Conservation (phyloP, 1,284 basidiomycete genomes). For the Trametes pubescens region DNA sequence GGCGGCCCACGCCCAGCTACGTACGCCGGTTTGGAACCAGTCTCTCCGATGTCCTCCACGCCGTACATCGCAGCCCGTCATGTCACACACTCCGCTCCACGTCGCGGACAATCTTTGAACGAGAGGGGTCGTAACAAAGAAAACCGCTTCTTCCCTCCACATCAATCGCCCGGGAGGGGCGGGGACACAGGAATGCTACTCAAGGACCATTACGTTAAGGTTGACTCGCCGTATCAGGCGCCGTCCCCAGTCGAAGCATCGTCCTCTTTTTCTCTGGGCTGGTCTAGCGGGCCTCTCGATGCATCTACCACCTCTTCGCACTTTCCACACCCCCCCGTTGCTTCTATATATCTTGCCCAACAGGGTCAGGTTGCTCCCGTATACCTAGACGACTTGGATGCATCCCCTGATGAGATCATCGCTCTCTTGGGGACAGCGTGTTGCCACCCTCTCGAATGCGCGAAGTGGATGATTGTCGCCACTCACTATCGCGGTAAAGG, state of each 20-base stretch:
- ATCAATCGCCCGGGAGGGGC: background rate
- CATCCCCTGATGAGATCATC: conserved; percentile 54
- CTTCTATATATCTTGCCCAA: background rate
- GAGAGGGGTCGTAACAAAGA: conserved; percentile 1
- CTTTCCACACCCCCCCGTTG: background rate
- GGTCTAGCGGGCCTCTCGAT: background rate
- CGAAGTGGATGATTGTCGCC: conserved; percentile 62
- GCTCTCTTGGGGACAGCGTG: conserved; percentile 51
- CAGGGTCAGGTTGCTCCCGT: conserved; percentile 40
- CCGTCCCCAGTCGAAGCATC: background rate
- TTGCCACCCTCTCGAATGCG: conserved; percentile 48
- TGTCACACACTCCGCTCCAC: background rate
- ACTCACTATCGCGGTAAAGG: conserved; percentile 59
- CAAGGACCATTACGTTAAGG: too few relatives aligned
- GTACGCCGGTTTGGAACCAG: conserved; percentile 18
- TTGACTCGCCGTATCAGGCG: too few relatives aligned
- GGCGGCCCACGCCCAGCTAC: conserved; percentile 1
- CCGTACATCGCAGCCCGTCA: background rate
- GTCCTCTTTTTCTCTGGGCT: background rate
- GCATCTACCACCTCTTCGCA: background rate
- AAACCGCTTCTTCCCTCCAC: background rate
- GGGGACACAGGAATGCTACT: background rate
- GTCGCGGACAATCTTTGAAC: background rate
- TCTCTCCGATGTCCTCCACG: background rate
- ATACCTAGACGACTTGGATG: conserved; percentile 51